These are phyloP conservation scores for Babesia bovis DNA, from an alignment of 169 alveolate genomes.

Conservation along the genomic window DNA sequence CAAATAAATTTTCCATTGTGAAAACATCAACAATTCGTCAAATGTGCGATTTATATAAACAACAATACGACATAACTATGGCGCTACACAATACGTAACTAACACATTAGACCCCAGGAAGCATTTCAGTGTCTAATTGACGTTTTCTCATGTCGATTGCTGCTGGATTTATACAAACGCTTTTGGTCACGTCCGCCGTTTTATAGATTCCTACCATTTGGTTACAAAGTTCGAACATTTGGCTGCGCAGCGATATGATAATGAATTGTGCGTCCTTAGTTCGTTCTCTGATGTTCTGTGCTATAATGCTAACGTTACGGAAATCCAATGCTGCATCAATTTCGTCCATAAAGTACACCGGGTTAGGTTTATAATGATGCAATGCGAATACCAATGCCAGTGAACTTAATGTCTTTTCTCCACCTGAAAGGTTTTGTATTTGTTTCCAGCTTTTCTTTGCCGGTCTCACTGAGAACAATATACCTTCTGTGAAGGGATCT, in stretches of 20 bases:
- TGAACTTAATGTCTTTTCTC: constrained; percentile 97
- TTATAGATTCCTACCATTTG: constrained; percentile 92
- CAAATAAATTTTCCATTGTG: constrained; percentile 20
- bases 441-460: constrained; percentile 97
- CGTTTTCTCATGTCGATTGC: constrained; percentile 32
- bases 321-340: constrained; percentile 99
- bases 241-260: constrained; percentile 93
- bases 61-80: neutral
- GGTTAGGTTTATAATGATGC: constrained; percentile 97
- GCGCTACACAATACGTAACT: neutral
- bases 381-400: constrained; percentile 97
- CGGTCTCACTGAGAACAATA: constrained; percentile 96
- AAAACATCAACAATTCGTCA: neutral
- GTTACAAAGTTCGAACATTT: constrained; percentile 94
- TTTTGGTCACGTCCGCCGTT: constrained; percentile 89
- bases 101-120: neutral
- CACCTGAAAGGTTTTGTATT: constrained; percentile 95
- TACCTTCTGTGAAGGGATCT: constrained; percentile 98
- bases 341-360: constrained; percentile 98
- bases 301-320: constrained; percentile 92
- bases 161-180: constrained; percentile 82
- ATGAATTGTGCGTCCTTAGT: constrained; percentile 97
- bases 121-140: neutral
- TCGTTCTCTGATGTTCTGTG: constrained; percentile 87
- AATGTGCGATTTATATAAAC: neutral